Evolutionary conservation across 73 alveolate genomes (phyloP).

Genomic region (Paramecium pentaurelia): DNA sequence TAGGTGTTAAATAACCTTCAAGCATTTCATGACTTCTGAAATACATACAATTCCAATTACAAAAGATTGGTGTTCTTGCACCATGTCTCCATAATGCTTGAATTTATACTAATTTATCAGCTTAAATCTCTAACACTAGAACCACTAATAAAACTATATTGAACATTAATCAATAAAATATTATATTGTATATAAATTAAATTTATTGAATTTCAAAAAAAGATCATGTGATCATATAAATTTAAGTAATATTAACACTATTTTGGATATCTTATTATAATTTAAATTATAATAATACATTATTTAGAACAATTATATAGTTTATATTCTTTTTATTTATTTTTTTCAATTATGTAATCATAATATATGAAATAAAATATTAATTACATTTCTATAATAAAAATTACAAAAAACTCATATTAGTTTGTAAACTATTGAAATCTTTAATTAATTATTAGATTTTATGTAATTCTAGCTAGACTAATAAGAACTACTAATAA

Average conservation of each 20-base stretch:
- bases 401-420: too few species aligned
- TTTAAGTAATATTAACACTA: background rate
- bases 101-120: background rate
- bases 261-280: background rate
- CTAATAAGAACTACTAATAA: too few species aligned
- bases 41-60: slow-evolving; percentile 19
- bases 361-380: too few species aligned
- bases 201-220: background rate
- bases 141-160: background rate
- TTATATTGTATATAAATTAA: background rate
- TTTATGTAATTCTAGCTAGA: too few species aligned
- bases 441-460: too few species aligned
- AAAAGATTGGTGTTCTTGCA: slow-evolving; percentile 46
- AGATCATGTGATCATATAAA: background rate
- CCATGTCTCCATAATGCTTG: slow-evolving; percentile 59
- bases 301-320: too few species aligned
- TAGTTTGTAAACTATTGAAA: too few species aligned
- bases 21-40: background rate
- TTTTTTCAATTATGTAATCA: too few species aligned
- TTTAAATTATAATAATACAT: too few species aligned
- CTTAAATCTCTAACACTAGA: background rate
- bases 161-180: background rate
- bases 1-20: slow-evolving; percentile 54
- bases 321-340: too few species aligned
- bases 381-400: too few species aligned